Evolutionary conservation across 1,284 basidiomycete species (phyloP), one percentile per base, ranked within the genome.

Genomic region (Naganishia cerealis): DNA sequence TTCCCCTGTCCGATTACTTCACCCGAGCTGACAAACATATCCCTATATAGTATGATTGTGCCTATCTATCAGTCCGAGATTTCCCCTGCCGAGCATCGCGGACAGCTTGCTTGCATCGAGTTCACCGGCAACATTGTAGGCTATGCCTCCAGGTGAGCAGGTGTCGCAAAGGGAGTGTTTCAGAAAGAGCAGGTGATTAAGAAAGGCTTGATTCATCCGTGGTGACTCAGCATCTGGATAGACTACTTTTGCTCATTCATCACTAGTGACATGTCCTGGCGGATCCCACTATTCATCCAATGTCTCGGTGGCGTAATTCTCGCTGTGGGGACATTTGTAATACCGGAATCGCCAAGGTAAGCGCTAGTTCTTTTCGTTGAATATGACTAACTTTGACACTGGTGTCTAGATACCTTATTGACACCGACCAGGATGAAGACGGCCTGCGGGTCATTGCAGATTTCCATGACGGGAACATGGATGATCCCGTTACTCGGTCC

Each of bases 21-120:
- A 33, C 46, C 7, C 26, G 7, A 3, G 21, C 43, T 38, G 21
- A 29, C 16, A 16, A 18, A 18, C 33, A 13, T 39, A n/a, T 67
- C 33, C 18, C 36, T 39, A 6, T 33, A 57, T 75, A 92, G 92
- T 65, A 97, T 94, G 69, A 93, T 97, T 71, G 95, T 98, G 26
- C 95, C 95, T 7, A 96, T 97, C 70, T 99, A 97, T 79, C 95
- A 97, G 82, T 91, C 90, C 73, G 95, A 98, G 83, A 92, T 98
- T 61, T 95, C 92, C 2, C 94, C 94, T 16, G 91, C 95, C 2
- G 87, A 92, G 76, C 92, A 96, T 82, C 86, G 93, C 75, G 93
- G 93, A 63, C 88, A 91, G 61, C 83, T 96, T 58, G 95, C 94
- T 4, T 96, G 93, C 75, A 94, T 98, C 85, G 95, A 98, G 77